Percentiles rank a stretch among this genome's conserved stretches.
Conservation (phyloP, 108 stramenopile genomes). For the Tribonema minus region DNA sequence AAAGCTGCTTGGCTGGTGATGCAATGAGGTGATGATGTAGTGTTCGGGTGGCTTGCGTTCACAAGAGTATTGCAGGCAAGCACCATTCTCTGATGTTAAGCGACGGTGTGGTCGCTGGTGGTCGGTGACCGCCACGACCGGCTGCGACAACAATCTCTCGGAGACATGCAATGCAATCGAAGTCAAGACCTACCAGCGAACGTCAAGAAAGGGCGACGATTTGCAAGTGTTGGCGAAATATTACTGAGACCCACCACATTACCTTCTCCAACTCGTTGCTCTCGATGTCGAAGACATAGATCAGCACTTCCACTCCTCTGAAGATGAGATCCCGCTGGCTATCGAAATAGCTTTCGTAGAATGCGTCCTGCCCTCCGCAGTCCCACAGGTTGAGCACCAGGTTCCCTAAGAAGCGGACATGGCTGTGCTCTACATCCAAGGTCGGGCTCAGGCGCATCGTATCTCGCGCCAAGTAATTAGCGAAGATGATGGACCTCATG, state of each 20-base stretch:
- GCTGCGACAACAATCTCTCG: too few relatives aligned
- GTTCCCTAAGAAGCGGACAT: slow-evolving; percentile 96
- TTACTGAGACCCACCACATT: neutral
- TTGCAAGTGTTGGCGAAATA: too few relatives aligned
- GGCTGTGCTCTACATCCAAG: slow-evolving; percentile 92
- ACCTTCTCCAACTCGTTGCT: slow-evolving; percentile 72
- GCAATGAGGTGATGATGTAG: too few relatives aligned
- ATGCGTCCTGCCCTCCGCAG: slow-evolving; percentile 94
- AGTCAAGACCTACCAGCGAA: too few relatives aligned
- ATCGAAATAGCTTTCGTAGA: slow-evolving; percentile 96
- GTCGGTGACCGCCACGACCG: too few relatives aligned
- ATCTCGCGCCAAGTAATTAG: slow-evolving; percentile 94
- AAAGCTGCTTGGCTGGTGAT: too few relatives aligned
- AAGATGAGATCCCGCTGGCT: slow-evolving; percentile 94
- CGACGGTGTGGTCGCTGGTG: too few relatives aligned
- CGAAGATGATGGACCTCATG: slow-evolving; percentile 96
- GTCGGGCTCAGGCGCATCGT: slow-evolving; percentile 90
- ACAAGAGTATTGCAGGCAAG: too few relatives aligned
- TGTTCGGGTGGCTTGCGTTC: too few relatives aligned
- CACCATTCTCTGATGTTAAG: too few relatives aligned
- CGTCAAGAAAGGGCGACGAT: too few relatives aligned
- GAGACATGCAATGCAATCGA: too few relatives aligned
- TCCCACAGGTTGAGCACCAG: slow-evolving; percentile 98
- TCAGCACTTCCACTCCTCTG: slow-evolving; percentile 88
- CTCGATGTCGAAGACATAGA: slow-evolving; percentile 98